Conservation (phyloP, 2,329 filamentous ascomycete species). For the Cladosporium phlei region DNA sequence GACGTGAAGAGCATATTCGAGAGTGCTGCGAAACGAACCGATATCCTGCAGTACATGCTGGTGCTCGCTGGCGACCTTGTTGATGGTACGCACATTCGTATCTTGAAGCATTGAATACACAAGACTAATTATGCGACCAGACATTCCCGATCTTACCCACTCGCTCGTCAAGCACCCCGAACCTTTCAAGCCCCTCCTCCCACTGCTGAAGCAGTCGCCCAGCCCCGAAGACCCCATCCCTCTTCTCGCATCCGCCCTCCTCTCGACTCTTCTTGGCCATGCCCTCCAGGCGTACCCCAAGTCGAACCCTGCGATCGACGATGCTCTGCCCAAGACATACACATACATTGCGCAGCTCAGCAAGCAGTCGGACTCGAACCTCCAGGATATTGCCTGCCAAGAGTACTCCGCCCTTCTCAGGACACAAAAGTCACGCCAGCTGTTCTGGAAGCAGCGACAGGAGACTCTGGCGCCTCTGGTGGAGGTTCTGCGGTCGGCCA, state of each 20-base stretch:
- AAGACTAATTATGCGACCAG: conserved; percentile 41
- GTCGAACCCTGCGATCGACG: conserved; percentile 57
- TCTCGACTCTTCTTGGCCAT: conserved; percentile 70
- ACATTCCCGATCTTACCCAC: conserved; percentile 71
- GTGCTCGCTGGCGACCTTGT: conserved; percentile 84
- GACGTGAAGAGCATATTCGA: conserved; percentile 73
- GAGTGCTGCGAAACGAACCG: conserved; percentile 74
- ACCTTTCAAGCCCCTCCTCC: conserved; percentile 72
- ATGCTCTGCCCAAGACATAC: conserved; percentile 76
- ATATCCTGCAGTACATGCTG: conserved; percentile 92
- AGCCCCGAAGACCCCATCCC: conserved; percentile 85
- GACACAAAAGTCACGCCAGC: conserved; percentile 64
- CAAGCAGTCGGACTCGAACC: conserved; percentile 78
- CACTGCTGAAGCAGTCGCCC: conserved; percentile 75
- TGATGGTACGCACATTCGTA: conserved; percentile 55
- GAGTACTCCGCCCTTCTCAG: conserved; percentile 82
- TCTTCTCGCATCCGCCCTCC: conserved; percentile 80
- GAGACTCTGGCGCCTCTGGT: conserved; percentile 80
- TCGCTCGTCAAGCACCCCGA: conserved; percentile 68
- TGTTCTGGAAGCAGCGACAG: conserved; percentile 87
- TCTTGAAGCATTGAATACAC: background rate
- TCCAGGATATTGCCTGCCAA: conserved; percentile 93
- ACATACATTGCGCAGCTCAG: conserved; percentile 79
- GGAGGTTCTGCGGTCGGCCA: conserved; percentile 70
- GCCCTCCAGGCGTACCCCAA: conserved; percentile 59